Base-by-base conservation (phyloP, 257 asterid genomes). In the Solanum tacnaense region DNA sequence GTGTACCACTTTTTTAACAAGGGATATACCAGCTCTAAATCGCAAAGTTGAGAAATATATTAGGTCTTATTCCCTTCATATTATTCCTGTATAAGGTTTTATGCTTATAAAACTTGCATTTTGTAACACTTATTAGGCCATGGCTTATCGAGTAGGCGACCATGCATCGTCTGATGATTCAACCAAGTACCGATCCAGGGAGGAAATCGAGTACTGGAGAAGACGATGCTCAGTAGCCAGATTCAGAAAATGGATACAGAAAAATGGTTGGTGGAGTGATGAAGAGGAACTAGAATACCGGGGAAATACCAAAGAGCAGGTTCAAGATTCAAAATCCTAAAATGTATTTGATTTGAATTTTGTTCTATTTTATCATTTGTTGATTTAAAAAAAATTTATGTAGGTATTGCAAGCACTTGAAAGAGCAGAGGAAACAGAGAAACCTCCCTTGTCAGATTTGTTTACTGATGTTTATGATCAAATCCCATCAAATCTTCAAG, bases 81-180 rank as follows among this genome's bases (percentile, higher is more conserved):
- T 2, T 67, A 49, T 21, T n/a, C 35, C 23, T 21, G 7, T 12
- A 5, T 58, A 41, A 23, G 56, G 21, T 75, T 75, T 62, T 15
- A 18, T 62, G 34, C 79, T 35, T 7, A 13, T 46, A 46, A 0
- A 46, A 46, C 58, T 46, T 46, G 0, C 58, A 0, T 5, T 46
- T 46, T 46, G 58, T 46, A 46, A 46, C 20, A 46, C 58, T 46
- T 46, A 46, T 46, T 81, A 96, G 98, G 95, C 96, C 75, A 93
- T 96, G 13, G 91, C 98, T 3, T 97, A 97, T 89, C 92, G 98
- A 83, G 98, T 94, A 9, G 93, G 98, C 4, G 98, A 97, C 91
- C 98, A 96, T 92, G 94, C 98, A 3, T 95, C 98, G 9, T 94
- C 99, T 1, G 98, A 95, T 72, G 98, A 96, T 82, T 95, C 99